Evolutionary conservation across 306 rosid genomes (phyloP), one percentile per base, ranked within the genome.

Genomic region (Hippophae gyantsensis): DNA sequence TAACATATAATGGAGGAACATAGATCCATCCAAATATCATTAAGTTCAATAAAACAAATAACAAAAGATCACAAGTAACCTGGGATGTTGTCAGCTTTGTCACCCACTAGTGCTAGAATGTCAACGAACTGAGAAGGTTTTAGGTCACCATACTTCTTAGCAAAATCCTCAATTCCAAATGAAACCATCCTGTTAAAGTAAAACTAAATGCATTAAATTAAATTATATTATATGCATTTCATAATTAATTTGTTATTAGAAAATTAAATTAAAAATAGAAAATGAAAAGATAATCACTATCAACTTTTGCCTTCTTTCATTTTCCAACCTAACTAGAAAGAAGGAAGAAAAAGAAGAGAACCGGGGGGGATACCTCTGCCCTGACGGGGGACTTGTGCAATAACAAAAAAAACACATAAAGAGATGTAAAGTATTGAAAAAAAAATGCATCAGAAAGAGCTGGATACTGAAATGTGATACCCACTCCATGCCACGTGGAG

Each of bases 401-500:
- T 25, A n/a, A 8, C n/a, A 42, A 9, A 54, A 13, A 32, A 43
- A 18, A 18, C 23, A 25, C 43, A 54, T 54, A 54, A 10, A 27
- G 43, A 54, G 41, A 54, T 26, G 42, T 13, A 13, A 54, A 6
- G 13, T 59, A 13, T 32, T 32, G 38, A 32, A 59, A 32, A 43
- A 6, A 48, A 13, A 45, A 32, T 47, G n/a, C 43, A 61, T 61
- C 9, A 62, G 13, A 49, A 62, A 38, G 45, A 14, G 38, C 38
- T 32, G 38, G 38, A 32, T 32, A 32, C 38, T 32, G 38, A 32
- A 32, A 32, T 32, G 38, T 3, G 54, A 57, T 53, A 65, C 97
- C 79, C 62, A 90, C 97, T 90, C 87, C 58, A 82, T 72, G 52
- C 98, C 98, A 56, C 98, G 98, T 55, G 98, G 71, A 83, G 98